Conservation (phyloP, 1,284 basidiomycete genomes). For the Dichomitus squalens region DNA sequence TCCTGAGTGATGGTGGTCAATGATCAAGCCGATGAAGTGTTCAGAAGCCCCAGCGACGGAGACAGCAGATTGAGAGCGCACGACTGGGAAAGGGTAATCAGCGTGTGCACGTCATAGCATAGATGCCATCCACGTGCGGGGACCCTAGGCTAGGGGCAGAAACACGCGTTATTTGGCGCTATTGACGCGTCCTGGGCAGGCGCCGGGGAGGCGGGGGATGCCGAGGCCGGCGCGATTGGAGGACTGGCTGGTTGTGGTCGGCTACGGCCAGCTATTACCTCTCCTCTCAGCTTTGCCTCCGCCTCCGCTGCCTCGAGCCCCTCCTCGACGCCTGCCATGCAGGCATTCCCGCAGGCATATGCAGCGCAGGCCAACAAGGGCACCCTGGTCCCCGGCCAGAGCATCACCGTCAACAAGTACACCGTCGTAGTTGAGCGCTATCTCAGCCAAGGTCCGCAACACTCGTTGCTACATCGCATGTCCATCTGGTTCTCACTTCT, state of each 20-base stretch:
- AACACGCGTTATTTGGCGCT: slow-evolving; percentile 18
- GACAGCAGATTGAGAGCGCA: background rate
- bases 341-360: slow-evolving; percentile 35
- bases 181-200: slow-evolving; percentile 16
- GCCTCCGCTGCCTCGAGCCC: slow-evolving; percentile 6
- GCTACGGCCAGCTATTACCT: slow-evolving; percentile 18
- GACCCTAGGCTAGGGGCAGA: slow-evolving; percentile 10
- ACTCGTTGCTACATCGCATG: slow-evolving; percentile 19
- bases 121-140: slow-evolving; percentile 5
- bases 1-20: background rate
- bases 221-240: slow-evolving; percentile 8
- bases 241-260: slow-evolving; percentile 16
- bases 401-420: slow-evolving; percentile 89
- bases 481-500: slow-evolving; percentile 15
- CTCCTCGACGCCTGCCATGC: slow-evolving; percentile 36
- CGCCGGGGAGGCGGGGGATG: slow-evolving; percentile 9
- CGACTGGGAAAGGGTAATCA: background rate
- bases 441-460: slow-evolving; percentile 81
- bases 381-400: slow-evolving; percentile 79
- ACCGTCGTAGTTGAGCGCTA: slow-evolving; percentile 88
- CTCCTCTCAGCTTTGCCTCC: slow-evolving; percentile 2
- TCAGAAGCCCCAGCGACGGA: background rate
- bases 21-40: background rate
- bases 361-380: slow-evolving; percentile 48
- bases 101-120: slow-evolving; percentile 14